Evolutionary conservation across 2,329 filamentous ascomycete genomes (phyloP).

Genomic region (Dothiorella sarmentorum): DNA sequence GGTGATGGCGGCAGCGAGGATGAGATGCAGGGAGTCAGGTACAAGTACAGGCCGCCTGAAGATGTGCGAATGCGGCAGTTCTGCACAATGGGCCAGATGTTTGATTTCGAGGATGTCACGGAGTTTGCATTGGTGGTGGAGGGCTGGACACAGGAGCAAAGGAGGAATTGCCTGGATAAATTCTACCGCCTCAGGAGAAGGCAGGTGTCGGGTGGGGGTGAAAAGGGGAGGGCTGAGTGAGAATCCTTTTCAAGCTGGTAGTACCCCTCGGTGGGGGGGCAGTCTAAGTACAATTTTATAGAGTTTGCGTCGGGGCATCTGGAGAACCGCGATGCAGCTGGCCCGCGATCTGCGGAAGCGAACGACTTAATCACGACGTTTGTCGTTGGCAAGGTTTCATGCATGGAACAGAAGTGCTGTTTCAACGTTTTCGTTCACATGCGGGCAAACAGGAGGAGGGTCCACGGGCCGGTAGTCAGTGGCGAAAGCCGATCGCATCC

Average conservation of each 20-base stretch:
- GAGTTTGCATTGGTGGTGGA: slow-evolving; percentile 91
- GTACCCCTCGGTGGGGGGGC: slow-evolving; percentile 1
- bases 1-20: slow-evolving; percentile 23
- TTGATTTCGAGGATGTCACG: slow-evolving; percentile 71
- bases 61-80: slow-evolving; percentile 79
- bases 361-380: slow-evolving; percentile 11
- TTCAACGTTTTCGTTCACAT: neutral
- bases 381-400: neutral
- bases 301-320: slow-evolving; percentile 9
- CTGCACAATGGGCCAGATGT: slow-evolving; percentile 79
- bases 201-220: slow-evolving; percentile 25
- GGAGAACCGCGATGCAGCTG: slow-evolving; percentile 3
- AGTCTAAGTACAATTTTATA: neutral
- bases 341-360: slow-evolving; percentile 14
- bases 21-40: slow-evolving; percentile 41
- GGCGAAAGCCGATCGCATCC: neutral
- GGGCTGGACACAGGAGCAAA: slow-evolving; percentile 79
- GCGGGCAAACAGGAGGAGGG: neutral
- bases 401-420: neutral
- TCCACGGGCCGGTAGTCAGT: neutral
- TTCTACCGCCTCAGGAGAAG: slow-evolving; percentile 72
- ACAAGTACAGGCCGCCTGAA: slow-evolving; percentile 68
- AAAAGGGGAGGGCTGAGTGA: slow-evolving; percentile 8
- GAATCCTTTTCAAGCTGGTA: slow-evolving; percentile 5
- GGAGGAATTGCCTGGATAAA: slow-evolving; percentile 70